These are phyloP conservation scores for Cytospora piceae DNA, from an alignment of 2,329 filamentous ascomycete species.

Conservation along the genomic window DNA sequence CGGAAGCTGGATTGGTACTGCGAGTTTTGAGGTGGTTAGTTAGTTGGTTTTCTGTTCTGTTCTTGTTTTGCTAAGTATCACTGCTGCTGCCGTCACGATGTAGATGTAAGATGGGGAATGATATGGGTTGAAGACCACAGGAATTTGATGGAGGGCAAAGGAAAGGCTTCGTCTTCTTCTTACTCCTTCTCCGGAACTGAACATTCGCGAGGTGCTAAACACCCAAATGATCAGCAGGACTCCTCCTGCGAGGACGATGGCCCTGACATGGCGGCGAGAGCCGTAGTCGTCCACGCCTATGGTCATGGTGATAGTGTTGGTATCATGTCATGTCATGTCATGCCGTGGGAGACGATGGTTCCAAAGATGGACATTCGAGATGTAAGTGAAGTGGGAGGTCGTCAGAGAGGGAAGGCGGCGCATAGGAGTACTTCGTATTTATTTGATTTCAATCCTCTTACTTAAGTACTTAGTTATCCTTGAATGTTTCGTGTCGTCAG, in stretches of 20 bases:
- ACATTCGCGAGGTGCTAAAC: constrained; percentile 19
- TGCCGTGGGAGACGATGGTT: neutral
- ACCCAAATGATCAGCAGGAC: constrained; percentile 26
- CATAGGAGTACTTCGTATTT: too few species aligned
- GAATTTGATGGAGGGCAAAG: neutral
- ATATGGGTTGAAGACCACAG: neutral
- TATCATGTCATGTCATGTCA: constrained; percentile 13
- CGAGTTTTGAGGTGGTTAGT: neutral
- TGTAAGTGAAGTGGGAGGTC: neutral
- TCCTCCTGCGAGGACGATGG: constrained; percentile 23
- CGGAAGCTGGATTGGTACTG: constrained; percentile 27
- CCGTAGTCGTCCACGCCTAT: constrained; percentile 21
- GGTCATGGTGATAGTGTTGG: constrained; percentile 12
- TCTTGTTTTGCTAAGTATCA: neutral
- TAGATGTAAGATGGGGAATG: neutral
- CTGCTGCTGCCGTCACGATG: neutral
- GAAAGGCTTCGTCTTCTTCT: neutral
- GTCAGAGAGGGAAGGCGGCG: too few species aligned
- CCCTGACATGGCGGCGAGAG: constrained; percentile 22
- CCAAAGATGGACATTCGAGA: neutral
- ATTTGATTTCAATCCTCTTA: too few species aligned
- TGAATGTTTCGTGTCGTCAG: neutral
- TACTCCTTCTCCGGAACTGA: constrained; percentile 12
- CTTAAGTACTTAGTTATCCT: too few species aligned
- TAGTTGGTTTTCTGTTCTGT: neutral